Base-by-base conservation (phyloP, 2,329 filamentous ascomycete species). In the Ascochyta clinopodiicola region DNA sequence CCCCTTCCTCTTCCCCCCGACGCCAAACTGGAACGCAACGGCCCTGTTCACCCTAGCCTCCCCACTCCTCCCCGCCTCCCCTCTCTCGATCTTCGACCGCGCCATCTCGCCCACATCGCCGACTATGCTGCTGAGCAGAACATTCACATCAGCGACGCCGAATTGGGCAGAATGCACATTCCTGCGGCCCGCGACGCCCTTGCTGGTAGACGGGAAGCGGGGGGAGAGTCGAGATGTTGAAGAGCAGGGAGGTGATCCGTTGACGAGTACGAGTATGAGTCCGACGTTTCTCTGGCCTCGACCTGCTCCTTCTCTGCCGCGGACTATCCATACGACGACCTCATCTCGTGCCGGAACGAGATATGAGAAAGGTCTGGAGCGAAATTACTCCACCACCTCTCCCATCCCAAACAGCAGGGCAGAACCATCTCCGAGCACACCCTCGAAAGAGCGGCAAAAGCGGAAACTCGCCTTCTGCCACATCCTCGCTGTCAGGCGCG, bases 1-100 rank as follows among this genome's bases (percentile, higher is more conserved):
- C 17, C 59, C 59, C 3, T 68, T 62, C 38, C 59, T 67, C 34
- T 44, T 40, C 15, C 52, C 59, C 4, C 57, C 58, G n/a, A 38
- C 15, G 12, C 36, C 49, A 19, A 32, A 17, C 9, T 36, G 12
- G 3, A 49, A n/a, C 19, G 12, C 48, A 27, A 44, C n/a, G 7
- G 19, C 42, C 2, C 9, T 54, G 2, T 45, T 57, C 21, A 37
- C 37, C 6, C 40, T 47, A 6, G 57, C 61, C 13, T 52, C 56
- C 6, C 65, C 61, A 2, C 29, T 65, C 0, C 50, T 67, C 4
- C 60, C 61, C 7, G 57, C 61, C 1, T 67, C 59, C 2, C 63
- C 61, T 2, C 37, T 67, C 2, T 65, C 64, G 0, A 43, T 67
- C 6, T 67, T 68, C 22, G 60, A 68, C 19, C 27, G 35, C 39